Evolutionary conservation across 805 yeast genomes (phyloP).

Genomic region (Saturnispora hagleri): DNA sequence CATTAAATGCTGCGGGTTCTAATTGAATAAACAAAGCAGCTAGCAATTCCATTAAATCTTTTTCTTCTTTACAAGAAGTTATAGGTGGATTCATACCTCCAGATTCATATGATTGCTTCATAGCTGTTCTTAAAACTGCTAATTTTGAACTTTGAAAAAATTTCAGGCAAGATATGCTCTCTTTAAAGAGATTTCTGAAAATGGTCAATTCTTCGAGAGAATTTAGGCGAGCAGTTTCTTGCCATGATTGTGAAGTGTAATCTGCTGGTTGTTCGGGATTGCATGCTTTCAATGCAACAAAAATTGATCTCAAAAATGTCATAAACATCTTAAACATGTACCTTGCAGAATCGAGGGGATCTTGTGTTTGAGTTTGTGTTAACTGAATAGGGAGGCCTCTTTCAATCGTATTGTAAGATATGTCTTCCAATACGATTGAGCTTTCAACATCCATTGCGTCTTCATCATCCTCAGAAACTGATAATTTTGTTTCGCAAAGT

Average conservation of each 20-base stretch:
- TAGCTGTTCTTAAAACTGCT: conserved; percentile 24
- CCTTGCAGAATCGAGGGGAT: conserved; percentile 80
- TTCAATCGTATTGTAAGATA: conserved; percentile 39
- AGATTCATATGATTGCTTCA: conserved; percentile 43
- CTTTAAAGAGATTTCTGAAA: conserved; percentile 68
- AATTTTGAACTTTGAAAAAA: conserved; percentile 61
- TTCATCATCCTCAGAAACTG: conserved; percentile 1
- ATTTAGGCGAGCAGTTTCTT: conserved; percentile 75
- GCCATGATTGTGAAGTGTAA: conserved; percentile 56
- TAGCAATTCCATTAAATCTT: conserved; percentile 90
- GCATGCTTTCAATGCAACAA: conserved; percentile 80
- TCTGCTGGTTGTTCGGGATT: conserved; percentile 70
- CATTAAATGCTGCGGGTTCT: conserved; percentile 93
- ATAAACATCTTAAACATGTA: conserved; percentile 79
- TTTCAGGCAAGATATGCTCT: conserved; percentile 71
- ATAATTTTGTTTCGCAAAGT: conserved; percentile 9
- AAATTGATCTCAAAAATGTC: conserved; percentile 83
- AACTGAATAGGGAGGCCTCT: conserved; percentile 51
- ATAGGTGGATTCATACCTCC: conserved; percentile 79
- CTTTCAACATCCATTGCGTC: conserved; percentile 15
- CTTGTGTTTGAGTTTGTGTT: conserved; percentile 41
- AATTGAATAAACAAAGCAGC: conserved; percentile 90
- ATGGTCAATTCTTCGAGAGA: conserved; percentile 76
- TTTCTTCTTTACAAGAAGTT: conserved; percentile 84
- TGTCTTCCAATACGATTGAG: conserved; percentile 5